phyloP scores from a whole-genome alignment of 2,329 filamentous ascomycete species.

The Fusarium camptoceras region DNA sequence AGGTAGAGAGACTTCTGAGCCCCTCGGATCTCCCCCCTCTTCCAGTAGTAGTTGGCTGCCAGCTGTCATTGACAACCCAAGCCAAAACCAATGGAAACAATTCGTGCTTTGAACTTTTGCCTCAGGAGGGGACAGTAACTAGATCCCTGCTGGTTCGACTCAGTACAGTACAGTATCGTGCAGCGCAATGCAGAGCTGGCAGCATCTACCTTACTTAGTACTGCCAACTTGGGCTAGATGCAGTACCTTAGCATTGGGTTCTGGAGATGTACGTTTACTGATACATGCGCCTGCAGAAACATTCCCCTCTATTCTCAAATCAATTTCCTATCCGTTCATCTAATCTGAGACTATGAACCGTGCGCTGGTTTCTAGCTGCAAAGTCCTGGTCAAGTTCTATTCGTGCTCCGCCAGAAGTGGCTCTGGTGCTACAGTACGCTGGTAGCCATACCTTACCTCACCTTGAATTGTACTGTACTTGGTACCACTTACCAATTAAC shows the following conservation, averaged over 20 bases:
- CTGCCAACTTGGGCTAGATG: background rate
- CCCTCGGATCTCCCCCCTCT: constrained; percentile 19
- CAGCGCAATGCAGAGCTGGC: constrained; percentile 7
- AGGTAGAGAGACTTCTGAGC: constrained; percentile 18
- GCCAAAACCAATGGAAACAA: constrained; percentile 5
- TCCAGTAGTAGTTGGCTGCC: constrained; percentile 18
- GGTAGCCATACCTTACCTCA: constrained; percentile 5
- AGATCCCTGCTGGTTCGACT: constrained; percentile 33
- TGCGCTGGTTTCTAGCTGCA: constrained; percentile 11
- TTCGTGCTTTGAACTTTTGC: constrained; percentile 16
- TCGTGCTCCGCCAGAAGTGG: constrained; percentile 35
- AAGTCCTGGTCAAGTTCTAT: background rate
- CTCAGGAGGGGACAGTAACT: constrained; percentile 13
- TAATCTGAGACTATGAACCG: constrained; percentile 7
- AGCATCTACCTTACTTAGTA: constrained; percentile 24
- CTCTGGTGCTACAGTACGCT: constrained; percentile 23
- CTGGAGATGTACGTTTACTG: background rate
- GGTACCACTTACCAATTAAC: constrained; percentile 5
- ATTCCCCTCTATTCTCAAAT: background rate
- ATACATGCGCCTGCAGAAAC: background rate
- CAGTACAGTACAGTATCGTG: constrained; percentile 9
- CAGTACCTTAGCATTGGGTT: background rate
- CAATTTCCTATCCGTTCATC: constrained; percentile 3
- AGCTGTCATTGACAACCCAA: constrained; percentile 11
- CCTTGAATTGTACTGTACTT: constrained; percentile 1